phyloP scores from a whole-genome alignment of 768 basidiomycete genomes.

The Exidia glandulosa region DNA sequence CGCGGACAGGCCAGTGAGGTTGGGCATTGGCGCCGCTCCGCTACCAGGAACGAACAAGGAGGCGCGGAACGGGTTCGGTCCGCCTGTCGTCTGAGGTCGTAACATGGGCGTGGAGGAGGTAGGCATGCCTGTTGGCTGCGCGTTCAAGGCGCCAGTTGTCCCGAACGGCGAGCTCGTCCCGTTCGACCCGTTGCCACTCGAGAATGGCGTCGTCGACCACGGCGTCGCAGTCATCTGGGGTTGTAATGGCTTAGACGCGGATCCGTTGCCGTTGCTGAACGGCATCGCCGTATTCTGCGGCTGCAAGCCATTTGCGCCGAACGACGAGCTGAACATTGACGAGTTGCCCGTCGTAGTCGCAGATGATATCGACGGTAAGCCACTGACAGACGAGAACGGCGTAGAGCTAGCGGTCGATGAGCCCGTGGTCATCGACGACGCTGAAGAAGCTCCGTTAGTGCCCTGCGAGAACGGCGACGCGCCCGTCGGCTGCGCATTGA shows the following conservation, averaged over 20 bases:
- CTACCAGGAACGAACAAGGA: constrained; percentile 17
- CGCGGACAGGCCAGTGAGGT: neutral
- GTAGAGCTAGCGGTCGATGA: neutral
- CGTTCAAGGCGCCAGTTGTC: constrained; percentile 18
- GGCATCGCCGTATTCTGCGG: neutral
- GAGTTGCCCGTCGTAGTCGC: neutral
- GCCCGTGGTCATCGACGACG: neutral
- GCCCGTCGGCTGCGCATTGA: neutral
- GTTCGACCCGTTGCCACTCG: constrained; percentile 2
- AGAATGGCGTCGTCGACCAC: neutral
- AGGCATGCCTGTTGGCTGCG: constrained; percentile 25
- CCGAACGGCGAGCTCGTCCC: constrained; percentile 10
- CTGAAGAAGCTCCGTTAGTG: neutral
- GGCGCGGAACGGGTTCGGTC: constrained; percentile 32
- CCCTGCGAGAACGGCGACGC: neutral
- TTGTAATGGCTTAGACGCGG: neutral
- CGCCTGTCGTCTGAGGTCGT: constrained; percentile 30
- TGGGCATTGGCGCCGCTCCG: neutral
- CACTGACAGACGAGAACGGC: constrained; percentile 1
- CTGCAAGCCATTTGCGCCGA: neutral
- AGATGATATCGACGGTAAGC: neutral
- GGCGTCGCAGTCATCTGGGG: neutral
- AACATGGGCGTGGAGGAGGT: constrained; percentile 38
- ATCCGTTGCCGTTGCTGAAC: neutral
- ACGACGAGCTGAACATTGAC: neutral